These are phyloP conservation scores for Centrapalus pauciflorus DNA, from an alignment of 129 eudicot genomes.

Conservation along the genomic window DNA sequence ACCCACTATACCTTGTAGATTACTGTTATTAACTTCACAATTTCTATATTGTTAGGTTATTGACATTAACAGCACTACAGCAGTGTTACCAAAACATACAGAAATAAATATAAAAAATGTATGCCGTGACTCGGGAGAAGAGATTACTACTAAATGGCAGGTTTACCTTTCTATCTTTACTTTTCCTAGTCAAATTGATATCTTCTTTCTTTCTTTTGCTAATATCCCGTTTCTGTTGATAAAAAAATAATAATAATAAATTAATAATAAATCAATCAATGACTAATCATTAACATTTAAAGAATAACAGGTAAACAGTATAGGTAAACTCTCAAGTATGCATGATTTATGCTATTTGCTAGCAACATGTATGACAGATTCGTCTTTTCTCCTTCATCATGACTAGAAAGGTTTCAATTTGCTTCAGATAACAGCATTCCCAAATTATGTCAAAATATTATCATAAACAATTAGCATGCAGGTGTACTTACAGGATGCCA, in stretches of 20 bases:
- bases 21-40: too few relatives aligned
- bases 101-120: neutral
- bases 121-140: neutral
- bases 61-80: neutral
- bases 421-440: too few relatives aligned
- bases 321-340: neutral
- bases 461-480: too few relatives aligned
- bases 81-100: neutral
- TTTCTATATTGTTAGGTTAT: neutral
- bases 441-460: too few relatives aligned
- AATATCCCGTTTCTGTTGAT: conserved; percentile 64
- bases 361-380: too few relatives aligned
- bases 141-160: neutral
- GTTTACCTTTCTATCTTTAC: conserved; percentile 70
- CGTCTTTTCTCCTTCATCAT: too few relatives aligned
- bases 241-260: conserved; percentile 12
- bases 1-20: too few relatives aligned
- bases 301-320: neutral
- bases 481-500: neutral
- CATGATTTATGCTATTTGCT: too few relatives aligned
- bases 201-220: conserved; percentile 82
- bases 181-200: conserved; percentile 44
- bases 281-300: neutral
- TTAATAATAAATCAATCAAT: neutral
- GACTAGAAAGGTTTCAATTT: too few relatives aligned